Conservation (phyloP, 441 rosid species). For the Viola pubescens region DNA sequence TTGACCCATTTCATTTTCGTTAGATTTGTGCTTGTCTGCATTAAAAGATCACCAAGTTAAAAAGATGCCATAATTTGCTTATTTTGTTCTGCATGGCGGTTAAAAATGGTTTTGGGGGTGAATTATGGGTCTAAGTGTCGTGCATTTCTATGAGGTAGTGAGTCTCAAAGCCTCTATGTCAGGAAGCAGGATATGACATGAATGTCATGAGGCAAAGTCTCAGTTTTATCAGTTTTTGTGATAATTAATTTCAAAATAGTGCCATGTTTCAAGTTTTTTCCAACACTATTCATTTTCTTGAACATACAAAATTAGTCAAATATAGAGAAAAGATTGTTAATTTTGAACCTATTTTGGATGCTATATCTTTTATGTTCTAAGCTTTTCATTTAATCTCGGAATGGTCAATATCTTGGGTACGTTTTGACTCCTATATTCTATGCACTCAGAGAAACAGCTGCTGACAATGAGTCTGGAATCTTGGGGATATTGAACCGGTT, state of each 20-base stretch:
- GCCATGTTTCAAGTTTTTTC: too few species aligned
- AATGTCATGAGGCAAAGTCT: neutral
- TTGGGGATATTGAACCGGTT: slow-evolving; percentile 71
- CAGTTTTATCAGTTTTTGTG: neutral
- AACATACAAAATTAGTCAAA: too few species aligned
- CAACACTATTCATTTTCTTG: too few species aligned
- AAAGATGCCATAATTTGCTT: neutral
- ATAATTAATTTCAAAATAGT: neutral
- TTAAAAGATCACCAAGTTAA: neutral
- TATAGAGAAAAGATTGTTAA: too few species aligned
- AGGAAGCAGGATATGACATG: neutral
- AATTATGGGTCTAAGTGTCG: neutral
- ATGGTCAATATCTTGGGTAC: slow-evolving; percentile 2
- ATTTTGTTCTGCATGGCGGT: neutral
- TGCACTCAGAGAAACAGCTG: slow-evolving; percentile 42
- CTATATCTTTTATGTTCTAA: neutral
- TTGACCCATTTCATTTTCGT: neutral
- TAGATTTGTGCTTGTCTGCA: neutral
- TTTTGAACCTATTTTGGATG: neutral
- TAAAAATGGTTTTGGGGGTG: neutral
- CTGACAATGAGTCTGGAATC: slow-evolving; percentile 48
- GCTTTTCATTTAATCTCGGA: slow-evolving; percentile 4
- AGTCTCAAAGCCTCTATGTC: neutral
- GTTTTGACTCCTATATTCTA: slow-evolving; percentile 4
- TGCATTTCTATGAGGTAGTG: neutral